phyloP scores from a whole-genome alignment of 108 stramenopile genomes.

The Epipyxis sp. region DNA sequence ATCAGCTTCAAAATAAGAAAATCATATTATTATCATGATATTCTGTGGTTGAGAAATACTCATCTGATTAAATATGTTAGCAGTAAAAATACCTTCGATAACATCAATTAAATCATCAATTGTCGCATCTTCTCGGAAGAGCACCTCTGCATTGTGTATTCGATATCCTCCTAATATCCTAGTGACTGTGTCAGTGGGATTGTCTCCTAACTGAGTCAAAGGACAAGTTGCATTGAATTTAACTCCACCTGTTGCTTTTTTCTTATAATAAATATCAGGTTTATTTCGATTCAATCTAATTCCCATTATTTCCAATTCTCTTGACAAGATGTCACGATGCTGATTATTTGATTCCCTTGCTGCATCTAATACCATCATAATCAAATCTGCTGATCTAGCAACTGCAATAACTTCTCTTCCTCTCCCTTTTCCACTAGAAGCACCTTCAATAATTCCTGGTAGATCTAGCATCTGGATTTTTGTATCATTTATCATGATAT shows the following conservation, averaged over 20 bases:
- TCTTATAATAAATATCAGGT: conserved; percentile 71
- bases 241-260: conserved; percentile 85
- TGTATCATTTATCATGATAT: conserved; percentile 63
- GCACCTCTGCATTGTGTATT: conserved; percentile 85
- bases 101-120: conserved; percentile 98
- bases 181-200: conserved; percentile 76
- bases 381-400: conserved; percentile 87
- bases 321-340: conserved; percentile 90
- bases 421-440: conserved; percentile 93
- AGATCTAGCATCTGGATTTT: conserved; percentile 96
- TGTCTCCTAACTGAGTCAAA: conserved; percentile 82
- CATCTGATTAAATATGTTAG: background rate
- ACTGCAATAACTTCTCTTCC: conserved; percentile 98
- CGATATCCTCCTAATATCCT: conserved; percentile 86
- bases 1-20: too few species aligned
- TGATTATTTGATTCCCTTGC: conserved; percentile 91
- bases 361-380: conserved; percentile 96
- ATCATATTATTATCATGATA: too few species aligned
- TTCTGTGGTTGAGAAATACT: background rate
- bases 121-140: conserved; percentile 86
- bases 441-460: conserved; percentile 99
- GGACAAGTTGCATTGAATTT: conserved; percentile 85
- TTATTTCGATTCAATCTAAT: conserved; percentile 86
- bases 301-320: conserved; percentile 92
- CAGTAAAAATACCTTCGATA: conserved; percentile 83